Base-by-base conservation (phyloP, 2,329 filamentous ascomycete genomes). In the Parafenestella ontariensis region DNA sequence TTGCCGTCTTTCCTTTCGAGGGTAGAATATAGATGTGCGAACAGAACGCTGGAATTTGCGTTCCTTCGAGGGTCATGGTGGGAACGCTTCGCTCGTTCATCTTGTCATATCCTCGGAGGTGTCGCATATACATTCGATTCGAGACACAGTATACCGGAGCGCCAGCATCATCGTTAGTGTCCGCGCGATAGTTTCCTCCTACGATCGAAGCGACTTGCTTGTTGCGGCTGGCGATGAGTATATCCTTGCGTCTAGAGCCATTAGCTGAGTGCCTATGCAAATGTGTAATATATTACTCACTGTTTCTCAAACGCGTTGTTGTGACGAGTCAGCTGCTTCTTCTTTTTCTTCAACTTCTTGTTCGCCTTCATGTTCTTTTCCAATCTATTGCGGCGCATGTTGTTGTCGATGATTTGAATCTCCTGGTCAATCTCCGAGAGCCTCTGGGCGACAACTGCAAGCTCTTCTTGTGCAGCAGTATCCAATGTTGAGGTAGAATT, bases 121-220 rank as follows among this genome's bases (percentile, higher is more conserved):
- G 50, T 5, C 44, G 40, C 54, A 61, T 62, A 39, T 67, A 69
- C 8, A 58, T 58, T 0, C 11, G 31, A 24, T 69, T 70, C 1
- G 55, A 61, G 0, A 69, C 54, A n/a, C 66, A 69, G 24, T 60
- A 69, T 0, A 60, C 29, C 3, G 63, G 57, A 1, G 59, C 54
- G 0, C 39, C 40, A 3, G n/a, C 44, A 9, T 52, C 50, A 23
- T 64, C 60, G 9, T 44, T 47, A 2, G 58, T 58, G 21, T 58
- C 49, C 8, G 36, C 17, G 3, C 50, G 56, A 21, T 68, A 68
- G 2, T 59, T 60, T 2, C 57, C 21, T 1, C 17, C 36, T 11
- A 62, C 13, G 5, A 18, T 37, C 3, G 42, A 41, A 1, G 39
- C 45, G 10, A 67, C 59, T 20, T 58, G 46, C 5, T 46, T 49